Percentiles rank a stretch among this genome's conserved stretches.
Conservation (phyloP, 2,329 filamentous ascomycete genomes). For the Tolypocladium ophioglossoides region DNA sequence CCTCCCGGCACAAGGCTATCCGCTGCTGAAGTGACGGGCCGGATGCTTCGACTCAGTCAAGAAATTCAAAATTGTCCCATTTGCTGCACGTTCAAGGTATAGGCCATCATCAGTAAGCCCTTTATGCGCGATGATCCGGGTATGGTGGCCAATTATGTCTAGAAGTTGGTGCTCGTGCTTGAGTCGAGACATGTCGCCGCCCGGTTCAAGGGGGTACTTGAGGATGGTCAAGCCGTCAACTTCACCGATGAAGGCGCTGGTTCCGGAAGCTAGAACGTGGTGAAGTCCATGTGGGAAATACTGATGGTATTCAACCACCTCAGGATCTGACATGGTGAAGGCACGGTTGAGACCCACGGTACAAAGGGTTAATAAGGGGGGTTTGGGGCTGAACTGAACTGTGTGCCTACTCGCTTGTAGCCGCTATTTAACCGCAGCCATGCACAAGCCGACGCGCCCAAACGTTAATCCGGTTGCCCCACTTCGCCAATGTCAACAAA, state of each 20-base stretch:
- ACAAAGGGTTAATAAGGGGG: no score
- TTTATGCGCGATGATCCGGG: slow-evolving; percentile 5
- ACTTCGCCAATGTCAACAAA: no score
- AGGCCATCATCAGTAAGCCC: slow-evolving; percentile 6
- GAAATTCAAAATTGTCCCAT: slow-evolving; percentile 7
- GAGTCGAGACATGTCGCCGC: slow-evolving; percentile 7
- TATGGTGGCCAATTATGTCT: slow-evolving; percentile 5
- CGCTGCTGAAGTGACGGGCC: not conserved
- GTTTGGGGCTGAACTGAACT: not conserved
- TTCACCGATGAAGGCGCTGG: slow-evolving; percentile 9
- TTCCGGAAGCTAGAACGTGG: slow-evolving; percentile 3
- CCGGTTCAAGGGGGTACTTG: slow-evolving; percentile 9
- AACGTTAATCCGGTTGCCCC: no score
- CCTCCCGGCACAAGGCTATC: slow-evolving; percentile 2
- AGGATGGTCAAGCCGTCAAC: slow-evolving; percentile 11
- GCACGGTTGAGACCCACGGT: no score
- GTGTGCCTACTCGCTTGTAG: not conserved
- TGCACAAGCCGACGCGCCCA: no score
- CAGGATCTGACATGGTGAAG: not conserved
- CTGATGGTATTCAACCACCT: slow-evolving; percentile 1
- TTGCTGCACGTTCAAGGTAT: slow-evolving; percentile 8
- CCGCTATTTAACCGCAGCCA: not conserved
- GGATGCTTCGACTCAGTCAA: not conserved
- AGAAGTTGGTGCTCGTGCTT: slow-evolving; percentile 6
- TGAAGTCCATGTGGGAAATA: slow-evolving; percentile 3